Evolutionary conservation across 2,329 filamentous ascomycete species (phyloP), one percentile per base, ranked within the genome.

Genomic region (Colletotrichum siamense): DNA sequence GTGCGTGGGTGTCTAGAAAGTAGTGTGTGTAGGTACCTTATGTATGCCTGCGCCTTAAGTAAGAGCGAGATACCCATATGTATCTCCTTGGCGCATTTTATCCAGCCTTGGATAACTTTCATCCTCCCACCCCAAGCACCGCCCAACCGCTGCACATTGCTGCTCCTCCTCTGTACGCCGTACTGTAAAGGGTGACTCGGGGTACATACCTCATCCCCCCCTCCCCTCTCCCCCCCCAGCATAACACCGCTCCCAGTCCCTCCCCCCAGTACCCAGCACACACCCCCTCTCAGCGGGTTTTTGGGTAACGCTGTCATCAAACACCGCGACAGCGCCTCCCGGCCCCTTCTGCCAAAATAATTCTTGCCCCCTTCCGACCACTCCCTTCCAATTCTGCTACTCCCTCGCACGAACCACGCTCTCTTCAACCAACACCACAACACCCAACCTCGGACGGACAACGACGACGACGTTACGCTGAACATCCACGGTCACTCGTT

Each of bases 281-380:
- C 67, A 44, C 55, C 67, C 73, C 73, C 44, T 76, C 64, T 57
- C 64, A 65, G 73, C 70, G 74, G 70, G 74, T 76, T 76, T 76
- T 69, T 76, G 59, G 70, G 72, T 34, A 75, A 75, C 75, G 75
- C 75, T 77, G 75, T 77, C 71, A 77, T 77, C 72, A 77, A 77
- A 77, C 71, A 71, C 75, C 62, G 66, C 75, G 75, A 77, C 75
- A 77, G 71, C 72, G 72, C 72, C 71, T 71, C 72, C 70, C 70
- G 70, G 74, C 75, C 72, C 75, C 67, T 77, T 77, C 64, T 59
- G 68, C 66, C 76, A 74, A 74, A 77, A 77, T 74, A 77, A 75
- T 68, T 77, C 76, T 76, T 76, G 36, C 74, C 76, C 76, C 74
- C 74, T 77, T 74, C 76, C 74, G 66, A 73, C 76, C 59, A 69